phyloP scores from a whole-genome alignment of 2,329 filamentous ascomycete species.

The Aspergillus oerlinghausenensis region DNA sequence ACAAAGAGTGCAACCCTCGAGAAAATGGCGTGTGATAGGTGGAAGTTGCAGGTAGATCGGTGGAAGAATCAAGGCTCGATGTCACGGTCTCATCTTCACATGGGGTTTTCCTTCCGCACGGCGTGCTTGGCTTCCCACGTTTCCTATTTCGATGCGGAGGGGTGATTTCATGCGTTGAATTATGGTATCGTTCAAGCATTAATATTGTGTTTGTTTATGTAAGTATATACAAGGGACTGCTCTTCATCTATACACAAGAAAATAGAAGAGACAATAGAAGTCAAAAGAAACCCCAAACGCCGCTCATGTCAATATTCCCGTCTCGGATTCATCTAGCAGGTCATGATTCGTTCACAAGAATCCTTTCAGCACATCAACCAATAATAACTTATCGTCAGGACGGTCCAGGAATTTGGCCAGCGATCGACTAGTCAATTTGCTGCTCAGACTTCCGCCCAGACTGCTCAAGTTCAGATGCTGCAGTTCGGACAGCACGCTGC shows the following conservation, averaged over 20 bases:
- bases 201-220: neutral
- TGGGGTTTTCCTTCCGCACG: neutral
- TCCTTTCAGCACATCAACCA: neutral
- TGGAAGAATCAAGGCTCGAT: neutral
- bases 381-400: neutral
- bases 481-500: neutral
- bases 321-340: neutral
- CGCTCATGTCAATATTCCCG: neutral
- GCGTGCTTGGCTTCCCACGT: neutral
- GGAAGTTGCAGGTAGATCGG: neutral
- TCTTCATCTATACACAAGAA: neutral
- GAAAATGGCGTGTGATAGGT: neutral
- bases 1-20: neutral
- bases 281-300: neutral
- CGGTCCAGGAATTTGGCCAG: neutral
- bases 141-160: neutral
- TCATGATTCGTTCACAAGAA: neutral
- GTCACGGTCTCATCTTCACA: neutral
- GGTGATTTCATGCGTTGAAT: no score
- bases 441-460: neutral
- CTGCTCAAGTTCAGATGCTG: conserved; percentile 12
- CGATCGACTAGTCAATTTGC: neutral
- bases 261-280: neutral
- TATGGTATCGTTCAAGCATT: neutral
- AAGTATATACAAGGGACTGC: neutral